phyloP scores from a whole-genome alignment of 192 early-diverging fungal genomes.

The Gaertneriomyces sp. region DNA sequence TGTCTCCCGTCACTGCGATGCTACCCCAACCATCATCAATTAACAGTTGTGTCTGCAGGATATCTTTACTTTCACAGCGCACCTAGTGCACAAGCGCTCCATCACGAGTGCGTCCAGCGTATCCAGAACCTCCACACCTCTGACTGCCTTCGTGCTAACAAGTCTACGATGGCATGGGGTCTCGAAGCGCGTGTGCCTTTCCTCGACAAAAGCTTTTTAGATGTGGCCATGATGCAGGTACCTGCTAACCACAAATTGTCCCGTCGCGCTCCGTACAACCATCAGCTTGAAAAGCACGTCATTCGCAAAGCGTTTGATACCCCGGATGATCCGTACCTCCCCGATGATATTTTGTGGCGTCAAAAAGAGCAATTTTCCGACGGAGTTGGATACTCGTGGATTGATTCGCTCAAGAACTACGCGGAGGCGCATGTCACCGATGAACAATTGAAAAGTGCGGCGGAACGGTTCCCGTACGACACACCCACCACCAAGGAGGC shows the following conservation, averaged over 20 bases:
- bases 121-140: constrained; percentile 97
- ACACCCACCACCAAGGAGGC: constrained; percentile 96
- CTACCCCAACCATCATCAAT: not conserved
- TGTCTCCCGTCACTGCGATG: not conserved
- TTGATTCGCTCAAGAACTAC: constrained; percentile 86
- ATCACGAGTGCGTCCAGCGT: constrained; percentile 85
- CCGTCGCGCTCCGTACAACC: constrained; percentile 58
- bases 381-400: constrained; percentile 98
- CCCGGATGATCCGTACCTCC: constrained; percentile 80
- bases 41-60: constrained; percentile 35
- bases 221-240: constrained; percentile 82
- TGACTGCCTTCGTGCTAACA: constrained; percentile 97
- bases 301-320: constrained; percentile 95
- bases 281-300: constrained; percentile 88
- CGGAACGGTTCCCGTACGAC: constrained; percentile 76
- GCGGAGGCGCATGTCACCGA: constrained; percentile 71
- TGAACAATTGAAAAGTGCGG: constrained; percentile 64
- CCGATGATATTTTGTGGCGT: constrained; percentile 87
- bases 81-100: constrained; percentile 74
- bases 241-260: constrained; percentile 80
- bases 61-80: constrained; percentile 98
- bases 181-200: constrained; percentile 98
- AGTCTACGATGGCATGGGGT: constrained; percentile 99
- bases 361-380: constrained; percentile 99
- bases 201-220: constrained; percentile 88